These are phyloP conservation scores for Sanghuangporus weigelae DNA, from an alignment of 1,284 basidiomycete species.

Conservation along the genomic window DNA sequence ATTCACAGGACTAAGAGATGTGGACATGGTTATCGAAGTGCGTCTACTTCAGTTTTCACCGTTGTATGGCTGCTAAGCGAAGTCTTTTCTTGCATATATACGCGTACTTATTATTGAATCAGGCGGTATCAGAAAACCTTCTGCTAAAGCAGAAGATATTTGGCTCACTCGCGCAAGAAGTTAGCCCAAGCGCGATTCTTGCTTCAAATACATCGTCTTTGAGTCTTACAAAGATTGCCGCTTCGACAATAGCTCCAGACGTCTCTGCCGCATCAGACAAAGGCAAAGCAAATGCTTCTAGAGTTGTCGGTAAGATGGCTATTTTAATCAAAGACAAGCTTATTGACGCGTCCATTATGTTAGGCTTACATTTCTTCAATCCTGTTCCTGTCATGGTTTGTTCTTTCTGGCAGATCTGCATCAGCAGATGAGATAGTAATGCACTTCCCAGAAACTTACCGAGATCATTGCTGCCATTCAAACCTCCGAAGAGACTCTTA, in stretches of 20 bases:
- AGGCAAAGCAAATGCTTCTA: conserved; percentile 55
- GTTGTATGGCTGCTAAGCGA: background rate
- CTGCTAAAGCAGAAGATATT: conserved; percentile 81
- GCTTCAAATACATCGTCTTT: conserved; percentile 95
- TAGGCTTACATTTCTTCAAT: conserved; percentile 93
- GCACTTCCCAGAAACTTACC: conserved; percentile 69
- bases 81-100: background rate
- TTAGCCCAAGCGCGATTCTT: conserved; percentile 75
- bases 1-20: conserved; percentile 59
- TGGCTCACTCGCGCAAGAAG: conserved; percentile 57
- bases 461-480: conserved; percentile 92
- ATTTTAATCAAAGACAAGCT: background rate
- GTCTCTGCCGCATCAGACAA: conserved; percentile 52
- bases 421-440: conserved; percentile 4
- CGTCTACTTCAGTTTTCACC: conserved; percentile 20
- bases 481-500: conserved; percentile 74
- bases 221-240: conserved; percentile 90
- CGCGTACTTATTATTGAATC: background rate
- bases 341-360: background rate
- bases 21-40: conserved; percentile 89
- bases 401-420: conserved; percentile 2
- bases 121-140: conserved; percentile 90
- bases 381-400: conserved; percentile 90
- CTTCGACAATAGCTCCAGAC: conserved; percentile 59
- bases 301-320: conserved; percentile 64